Evolutionary conservation across 2,329 filamentous ascomycete species (phyloP), one percentile per base, ranked within the genome.

Genomic region (Akanthomyces dipterigenus): DNA sequence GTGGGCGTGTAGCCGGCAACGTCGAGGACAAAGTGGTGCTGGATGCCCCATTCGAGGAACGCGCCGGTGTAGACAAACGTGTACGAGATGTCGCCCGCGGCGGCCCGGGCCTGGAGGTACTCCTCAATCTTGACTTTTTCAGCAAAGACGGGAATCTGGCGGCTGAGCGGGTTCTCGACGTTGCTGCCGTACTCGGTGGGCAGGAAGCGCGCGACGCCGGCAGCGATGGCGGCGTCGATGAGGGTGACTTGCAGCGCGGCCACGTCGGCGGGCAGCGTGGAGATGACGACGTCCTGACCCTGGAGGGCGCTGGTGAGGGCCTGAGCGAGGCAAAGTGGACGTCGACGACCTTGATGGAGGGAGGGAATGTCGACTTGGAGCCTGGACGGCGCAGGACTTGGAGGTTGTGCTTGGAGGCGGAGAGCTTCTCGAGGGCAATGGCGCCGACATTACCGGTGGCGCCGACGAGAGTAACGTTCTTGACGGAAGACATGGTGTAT

Each of bases 151-250:
- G 65, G 65, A 2, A 64, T 56, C 5, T 43, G 42, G 40, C 63
- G 55, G 1, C 62, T 31, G 3, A 55, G 53, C 4, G 62, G 26
- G 14, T 67, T 64, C 22, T 64, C 61, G 3, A 71, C 64, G 70
- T 73, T 68, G 11, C 67, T 71, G 42, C 66, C 67, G 38, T 76
- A 85, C 63, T 84, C 82, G 12, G 77, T 77, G 5, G 81, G 80
- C 24, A 84, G 71, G 70, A 83, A 81, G 31, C 80, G 75, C 64
- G 79, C 75, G 4, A 85, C 80, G 16, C 81, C 79, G 4, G 81
- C 81, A 12, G 75, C 74, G 45, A 81, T 74, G 43, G 80, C 77
- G 1, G 81, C 82, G 56, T 84, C 78, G 49, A 83, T 77, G 64
- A 84, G 70, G 28, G 72, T 72, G 28, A 71, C 70, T 65, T 84